phyloP scores from a whole-genome alignment of 805 yeast species.

The Cyberlindnera maritima region DNA sequence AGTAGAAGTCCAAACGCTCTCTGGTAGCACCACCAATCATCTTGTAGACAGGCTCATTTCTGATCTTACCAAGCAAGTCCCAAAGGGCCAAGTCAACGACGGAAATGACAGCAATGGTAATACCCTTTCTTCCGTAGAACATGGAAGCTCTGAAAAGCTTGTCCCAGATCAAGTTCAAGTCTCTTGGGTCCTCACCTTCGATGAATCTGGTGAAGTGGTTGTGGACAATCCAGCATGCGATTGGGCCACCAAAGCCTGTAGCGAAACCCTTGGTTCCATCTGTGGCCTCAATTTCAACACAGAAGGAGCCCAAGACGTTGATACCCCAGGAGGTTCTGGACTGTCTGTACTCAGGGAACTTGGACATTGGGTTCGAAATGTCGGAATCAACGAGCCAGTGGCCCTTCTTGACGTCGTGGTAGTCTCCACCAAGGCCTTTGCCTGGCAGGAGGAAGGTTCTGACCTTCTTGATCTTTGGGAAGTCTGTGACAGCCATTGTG shows the following conservation, averaged over 20 bases:
- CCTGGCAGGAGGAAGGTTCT: slow-evolving; percentile 42
- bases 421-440: slow-evolving; percentile 49
- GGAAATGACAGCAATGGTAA: slow-evolving; percentile 45
- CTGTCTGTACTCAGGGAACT: slow-evolving; percentile 41
- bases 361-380: slow-evolving; percentile 49
- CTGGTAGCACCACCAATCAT: slow-evolving; percentile 50
- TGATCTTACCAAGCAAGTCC: slow-evolving; percentile 48
- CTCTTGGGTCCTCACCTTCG: slow-evolving; percentile 46
- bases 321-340: slow-evolving; percentile 49
- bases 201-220: slow-evolving; percentile 46
- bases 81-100: slow-evolving; percentile 49
- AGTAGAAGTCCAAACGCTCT: slow-evolving; percentile 44
- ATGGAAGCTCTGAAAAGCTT: slow-evolving; percentile 47
- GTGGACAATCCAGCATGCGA: slow-evolving; percentile 46
- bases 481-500: slow-evolving; percentile 29
- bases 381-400: slow-evolving; percentile 49
- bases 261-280: slow-evolving; percentile 51
- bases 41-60: slow-evolving; percentile 50
- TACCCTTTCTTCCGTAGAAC: slow-evolving; percentile 51
- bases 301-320: slow-evolving; percentile 49
- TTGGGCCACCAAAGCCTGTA: slow-evolving; percentile 52
- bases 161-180: slow-evolving; percentile 45
- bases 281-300: slow-evolving; percentile 45
- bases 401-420: slow-evolving; percentile 46
- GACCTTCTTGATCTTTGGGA: slow-evolving; percentile 43